Conservation (phyloP, 306 rosid genomes). For the Alnus glutinosa region DNA sequence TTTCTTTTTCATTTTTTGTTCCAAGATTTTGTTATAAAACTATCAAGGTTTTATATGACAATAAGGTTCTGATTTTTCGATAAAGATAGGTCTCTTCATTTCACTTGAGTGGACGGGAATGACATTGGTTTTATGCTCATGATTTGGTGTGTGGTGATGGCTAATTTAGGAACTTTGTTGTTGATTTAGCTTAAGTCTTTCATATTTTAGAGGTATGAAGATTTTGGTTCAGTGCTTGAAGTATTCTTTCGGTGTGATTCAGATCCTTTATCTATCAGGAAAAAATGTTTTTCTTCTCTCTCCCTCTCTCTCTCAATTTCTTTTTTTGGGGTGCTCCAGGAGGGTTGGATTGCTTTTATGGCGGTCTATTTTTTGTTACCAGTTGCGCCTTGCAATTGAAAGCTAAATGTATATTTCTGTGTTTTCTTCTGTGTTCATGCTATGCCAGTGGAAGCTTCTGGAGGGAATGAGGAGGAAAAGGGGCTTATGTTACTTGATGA, state of each 20-base stretch:
- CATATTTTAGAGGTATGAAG: neutral
- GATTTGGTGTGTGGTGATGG: neutral
- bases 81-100: neutral
- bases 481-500: constrained; percentile 43
- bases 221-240: neutral
- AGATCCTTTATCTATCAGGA: neutral
- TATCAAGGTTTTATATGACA: neutral
- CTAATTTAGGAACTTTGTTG: neutral
- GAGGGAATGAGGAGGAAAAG: constrained; percentile 46
- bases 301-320: neutral
- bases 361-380: neutral
- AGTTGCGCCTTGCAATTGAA: neutral
- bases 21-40: no score
- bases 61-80: neutral
- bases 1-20: no score
- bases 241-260: neutral
- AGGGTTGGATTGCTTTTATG: neutral
- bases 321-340: neutral
- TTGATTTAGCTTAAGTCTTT: neutral
- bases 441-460: constrained; percentile 37
- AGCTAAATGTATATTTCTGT: constrained; percentile 3
- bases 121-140: neutral
- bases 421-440: constrained; percentile 10
- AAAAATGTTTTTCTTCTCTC: neutral
- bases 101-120: neutral